Evolutionary conservation across 129 eudicot genomes (phyloP), one percentile per base, ranked within the genome.

Genomic region (Silybum marianum): DNA sequence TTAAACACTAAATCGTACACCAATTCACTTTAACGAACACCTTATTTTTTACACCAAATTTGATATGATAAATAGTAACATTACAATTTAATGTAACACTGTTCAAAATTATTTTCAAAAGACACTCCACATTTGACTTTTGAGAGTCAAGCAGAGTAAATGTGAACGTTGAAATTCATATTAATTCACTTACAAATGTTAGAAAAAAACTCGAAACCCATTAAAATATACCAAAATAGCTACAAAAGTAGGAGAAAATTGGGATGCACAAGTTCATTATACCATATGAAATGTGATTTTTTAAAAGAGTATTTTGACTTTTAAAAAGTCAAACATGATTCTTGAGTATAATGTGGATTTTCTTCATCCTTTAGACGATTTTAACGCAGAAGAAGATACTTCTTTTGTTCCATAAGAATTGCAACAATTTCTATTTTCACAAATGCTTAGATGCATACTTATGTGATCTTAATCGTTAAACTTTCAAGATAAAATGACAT

Each of bases 121-220:
- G 36, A 69, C 44, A 4, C 25, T 32, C 28, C 66, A 46, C 5
- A 9, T 44, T 78, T 69, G 60, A 71, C 25, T 80, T 71, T 71
- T 6, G 9, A 19, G 68, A 66, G 80, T 81, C 69, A 74, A 74
- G 65, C 68, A 74, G 10, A 48, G 44, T 54, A 26, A 58, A 71
- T 80, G 34, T 71, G 19, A 40, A 10, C 32, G 16, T 63, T 16
- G 24, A 73, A 5, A 81, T 62, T 12, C 8, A 62, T 18, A 14
- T 54, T 7, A 54, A 44, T 54, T 54, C 65, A 18, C 2, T 62
- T 63, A 63, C 25, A 63, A 22, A 21, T 7, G 6, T 18, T 16
- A 19, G 21, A 16, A 51, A 51, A 51, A 51, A 16, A 3, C 4
- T 51, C 21, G 62, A 51, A 51, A 51, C 62, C 62, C 62, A 51